phyloP scores from a whole-genome alignment of 768 basidiomycete species.

The Auriculariales sp. region DNA sequence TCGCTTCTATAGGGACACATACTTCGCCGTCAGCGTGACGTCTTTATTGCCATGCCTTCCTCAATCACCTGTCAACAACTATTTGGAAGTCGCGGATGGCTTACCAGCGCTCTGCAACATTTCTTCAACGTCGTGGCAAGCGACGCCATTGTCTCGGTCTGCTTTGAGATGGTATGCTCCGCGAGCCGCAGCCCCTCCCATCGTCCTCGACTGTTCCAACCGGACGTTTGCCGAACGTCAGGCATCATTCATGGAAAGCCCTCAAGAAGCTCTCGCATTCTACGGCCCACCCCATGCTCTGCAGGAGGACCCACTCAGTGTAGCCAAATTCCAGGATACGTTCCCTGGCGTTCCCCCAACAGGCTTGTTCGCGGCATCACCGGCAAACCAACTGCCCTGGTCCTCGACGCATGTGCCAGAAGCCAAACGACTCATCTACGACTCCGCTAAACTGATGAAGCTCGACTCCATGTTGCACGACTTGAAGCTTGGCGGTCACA shows the following conservation, averaged over 20 bases:
- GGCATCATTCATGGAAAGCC: constrained; percentile 42
- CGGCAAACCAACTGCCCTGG: constrained; percentile 58
- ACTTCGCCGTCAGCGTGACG: constrained; percentile 29
- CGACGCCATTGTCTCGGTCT: constrained; percentile 71
- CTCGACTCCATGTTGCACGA: constrained; percentile 82
- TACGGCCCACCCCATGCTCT: constrained; percentile 70
- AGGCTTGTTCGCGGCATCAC: constrained; percentile 57
- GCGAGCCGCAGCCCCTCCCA: constrained; percentile 73
- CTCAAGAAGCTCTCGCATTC: constrained; percentile 59
- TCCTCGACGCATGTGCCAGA: constrained; percentile 89
- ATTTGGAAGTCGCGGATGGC: constrained; percentile 22
- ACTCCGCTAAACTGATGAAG: constrained; percentile 89
- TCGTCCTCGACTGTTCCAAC: constrained; percentile 55
- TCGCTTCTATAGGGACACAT: constrained; percentile 31
- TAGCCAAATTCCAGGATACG: constrained; percentile 27
- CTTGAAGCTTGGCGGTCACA: constrained; percentile 84
- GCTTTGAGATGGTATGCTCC: constrained; percentile 77
- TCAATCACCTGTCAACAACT: constrained; percentile 14
- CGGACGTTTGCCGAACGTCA: constrained; percentile 69
- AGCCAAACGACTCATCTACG: constrained; percentile 85
- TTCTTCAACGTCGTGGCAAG: constrained; percentile 42
- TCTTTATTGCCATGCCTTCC: constrained; percentile 23
- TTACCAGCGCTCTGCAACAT: constrained; percentile 50
- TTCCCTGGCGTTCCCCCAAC: constrained; percentile 46
- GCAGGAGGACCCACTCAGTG: constrained; percentile 41